A percentile compares a stretch with the other conserved stretches of the same genome.
Evolutionary conservation across 352 stramenopile species (phyloP).

Genomic region (Halophytophthora polymorphica): DNA sequence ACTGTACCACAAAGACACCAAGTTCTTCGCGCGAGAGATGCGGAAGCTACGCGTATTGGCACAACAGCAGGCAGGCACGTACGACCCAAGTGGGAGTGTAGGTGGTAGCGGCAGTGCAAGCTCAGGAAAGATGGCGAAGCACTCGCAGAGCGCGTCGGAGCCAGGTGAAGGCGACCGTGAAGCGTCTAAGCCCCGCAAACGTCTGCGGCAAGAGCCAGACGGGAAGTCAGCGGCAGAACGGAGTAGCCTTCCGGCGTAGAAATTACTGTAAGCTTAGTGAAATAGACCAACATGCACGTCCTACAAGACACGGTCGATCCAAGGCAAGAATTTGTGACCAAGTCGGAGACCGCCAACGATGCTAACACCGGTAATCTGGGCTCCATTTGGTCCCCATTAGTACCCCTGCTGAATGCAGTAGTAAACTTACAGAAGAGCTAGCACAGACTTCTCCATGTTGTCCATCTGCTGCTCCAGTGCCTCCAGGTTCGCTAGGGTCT

Average conservation of each 20-base stretch:
- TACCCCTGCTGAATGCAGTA: too few species aligned
- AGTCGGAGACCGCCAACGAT: too few species aligned
- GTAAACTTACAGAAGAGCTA: conserved; percentile 11
- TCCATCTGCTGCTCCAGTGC: conserved; percentile 15
- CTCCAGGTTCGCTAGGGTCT: conserved; percentile 11
- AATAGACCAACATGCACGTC: too few species aligned
- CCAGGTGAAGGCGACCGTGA: too few species aligned
- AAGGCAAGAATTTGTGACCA: too few species aligned
- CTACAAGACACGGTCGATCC: too few species aligned
- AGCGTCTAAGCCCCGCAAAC: not conserved
- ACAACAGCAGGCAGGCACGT: conserved; percentile 7
- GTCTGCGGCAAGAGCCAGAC: conserved; percentile 1
- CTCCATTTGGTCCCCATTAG: too few species aligned
- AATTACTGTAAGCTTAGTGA: too few species aligned
- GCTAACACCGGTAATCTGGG: too few species aligned
- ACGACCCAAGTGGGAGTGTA: not conserved
- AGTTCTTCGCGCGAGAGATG: conserved; percentile 54
- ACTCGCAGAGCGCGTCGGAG: too few species aligned
- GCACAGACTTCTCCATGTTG: conserved; percentile 8
- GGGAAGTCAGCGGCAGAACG: too few species aligned
- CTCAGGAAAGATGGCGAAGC: conserved; percentile 4
- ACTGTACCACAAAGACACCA: conserved; percentile 55
- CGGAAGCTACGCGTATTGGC: conserved; percentile 27
- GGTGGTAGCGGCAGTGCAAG: conserved; percentile 10
- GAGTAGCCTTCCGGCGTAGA: too few species aligned